These are phyloP conservation scores for Bolboschoenoplectus hybrid DNA, from an alignment of 202 grass and related monocot species.

Conservation along the genomic window DNA sequence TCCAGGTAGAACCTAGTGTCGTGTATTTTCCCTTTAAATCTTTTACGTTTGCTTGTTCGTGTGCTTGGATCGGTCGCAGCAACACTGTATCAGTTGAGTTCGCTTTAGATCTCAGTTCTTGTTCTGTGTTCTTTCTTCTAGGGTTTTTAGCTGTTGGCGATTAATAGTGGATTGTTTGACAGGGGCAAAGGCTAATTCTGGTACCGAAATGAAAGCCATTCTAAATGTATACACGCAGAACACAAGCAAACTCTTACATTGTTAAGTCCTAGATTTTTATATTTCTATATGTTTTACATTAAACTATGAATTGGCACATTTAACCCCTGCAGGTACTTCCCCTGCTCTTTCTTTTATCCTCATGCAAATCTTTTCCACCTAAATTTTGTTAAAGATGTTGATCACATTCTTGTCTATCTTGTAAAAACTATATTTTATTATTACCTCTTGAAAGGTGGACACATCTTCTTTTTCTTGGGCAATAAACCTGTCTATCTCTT, in stretches of 20 bases:
- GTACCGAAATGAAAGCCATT: not conserved
- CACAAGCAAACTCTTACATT: not conserved
- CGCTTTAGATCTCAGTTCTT: not conserved
- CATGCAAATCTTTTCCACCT: too few species aligned
- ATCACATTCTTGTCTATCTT: too few species aligned
- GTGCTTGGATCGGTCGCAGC: not conserved
- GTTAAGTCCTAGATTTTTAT: not conserved
- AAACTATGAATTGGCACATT: not conserved
- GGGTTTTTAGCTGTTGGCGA: not conserved
- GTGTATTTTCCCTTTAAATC: not conserved
- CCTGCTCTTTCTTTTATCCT: not conserved
- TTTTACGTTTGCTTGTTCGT: not conserved
- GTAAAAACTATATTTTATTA: too few species aligned
- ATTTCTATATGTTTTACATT: not conserved
- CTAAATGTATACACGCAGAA: not conserved
- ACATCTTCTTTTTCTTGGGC: too few species aligned
- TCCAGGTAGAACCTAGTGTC: slow-evolving; percentile 33
- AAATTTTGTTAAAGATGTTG: too few species aligned
- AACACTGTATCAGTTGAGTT: not conserved
- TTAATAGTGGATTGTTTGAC: not conserved
- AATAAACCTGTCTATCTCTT: too few species aligned
- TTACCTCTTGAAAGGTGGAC: too few species aligned
- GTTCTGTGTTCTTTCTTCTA: slow-evolving; percentile 26
- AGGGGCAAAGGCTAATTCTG: not conserved
- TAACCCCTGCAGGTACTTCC: not conserved